Evolutionary conservation across 306 rosid species (phyloP).

Genomic region (Oxytropis ochrocephala): DNA sequence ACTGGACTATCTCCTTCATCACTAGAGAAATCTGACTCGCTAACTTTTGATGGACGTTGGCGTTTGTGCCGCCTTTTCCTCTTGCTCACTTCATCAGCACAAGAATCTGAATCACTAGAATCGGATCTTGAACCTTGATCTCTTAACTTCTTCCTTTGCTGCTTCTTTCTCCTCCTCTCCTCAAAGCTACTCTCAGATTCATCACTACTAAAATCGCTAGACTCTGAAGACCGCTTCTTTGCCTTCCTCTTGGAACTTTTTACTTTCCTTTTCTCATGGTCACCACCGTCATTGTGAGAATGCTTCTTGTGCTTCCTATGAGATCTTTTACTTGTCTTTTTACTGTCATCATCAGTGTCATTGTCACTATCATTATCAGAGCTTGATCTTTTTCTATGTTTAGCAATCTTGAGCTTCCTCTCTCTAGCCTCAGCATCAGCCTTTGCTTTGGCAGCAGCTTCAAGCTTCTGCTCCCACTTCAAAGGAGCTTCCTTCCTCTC

Average conservation of each 20-base stretch:
- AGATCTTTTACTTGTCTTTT: conserved; percentile 45
- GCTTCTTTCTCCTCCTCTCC: conserved; percentile 62
- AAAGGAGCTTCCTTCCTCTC: conserved; percentile 94
- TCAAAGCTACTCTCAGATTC: conserved; percentile 42
- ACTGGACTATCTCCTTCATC: conserved; percentile 29
- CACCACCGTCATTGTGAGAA: conserved; percentile 47
- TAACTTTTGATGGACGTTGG: conserved; percentile 13
- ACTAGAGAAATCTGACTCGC: conserved; percentile 30
- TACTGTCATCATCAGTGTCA: conserved; percentile 39
- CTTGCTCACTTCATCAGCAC: conserved; percentile 37
- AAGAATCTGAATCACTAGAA: conserved; percentile 41
- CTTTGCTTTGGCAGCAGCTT: conserved; percentile 72
- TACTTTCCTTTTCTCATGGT: conserved; percentile 55
- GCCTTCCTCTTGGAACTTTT: conserved; percentile 46
- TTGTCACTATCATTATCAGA: conserved; percentile 45
- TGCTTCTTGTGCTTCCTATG: conserved; percentile 68
- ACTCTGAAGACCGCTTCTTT: conserved; percentile 39
- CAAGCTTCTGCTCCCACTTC: conserved; percentile 94
- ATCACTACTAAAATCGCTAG: conserved; percentile 45
- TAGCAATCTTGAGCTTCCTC: conserved; percentile 56
- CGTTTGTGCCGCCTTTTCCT: conserved; percentile 38
- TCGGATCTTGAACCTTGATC: conserved; percentile 42
- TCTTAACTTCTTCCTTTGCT: conserved; percentile 38
- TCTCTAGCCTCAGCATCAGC: conserved; percentile 71
- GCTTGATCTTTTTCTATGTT: conserved; percentile 52